A percentile compares a stretch with the other conserved stretches of the same genome.
These are phyloP conservation scores for Cardamine occulta DNA, from an alignment of 345 rosid species.

Conservation along the genomic window DNA sequence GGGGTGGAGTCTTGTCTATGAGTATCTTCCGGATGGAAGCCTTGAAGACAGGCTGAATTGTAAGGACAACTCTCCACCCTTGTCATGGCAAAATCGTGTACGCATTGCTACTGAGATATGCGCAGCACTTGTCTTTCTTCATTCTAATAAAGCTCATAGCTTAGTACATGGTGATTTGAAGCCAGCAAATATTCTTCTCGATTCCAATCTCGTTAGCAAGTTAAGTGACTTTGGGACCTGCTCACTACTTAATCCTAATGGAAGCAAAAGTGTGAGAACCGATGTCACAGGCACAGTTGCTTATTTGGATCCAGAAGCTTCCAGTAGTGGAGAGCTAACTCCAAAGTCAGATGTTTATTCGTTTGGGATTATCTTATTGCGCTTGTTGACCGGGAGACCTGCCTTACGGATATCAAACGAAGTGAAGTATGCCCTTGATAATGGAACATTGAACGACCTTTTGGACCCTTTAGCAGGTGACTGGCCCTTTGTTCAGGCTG, in stretches of 20 bases:
- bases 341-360: constrained; percentile 87
- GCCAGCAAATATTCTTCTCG: constrained; percentile 86
- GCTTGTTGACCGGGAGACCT: constrained; percentile 74
- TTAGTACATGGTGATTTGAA: constrained; percentile 90
- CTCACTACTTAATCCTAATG: constrained; percentile 48
- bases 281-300: constrained; percentile 69
- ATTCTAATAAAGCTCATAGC: constrained; percentile 75
- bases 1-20: constrained; percentile 78
- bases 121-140: constrained; percentile 84
- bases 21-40: constrained; percentile 86
- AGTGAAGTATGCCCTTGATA: constrained; percentile 66
- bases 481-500: constrained; percentile 92
- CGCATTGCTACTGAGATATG: constrained; percentile 84
- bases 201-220: constrained; percentile 73
- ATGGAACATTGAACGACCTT: constrained; percentile 56
- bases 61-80: constrained; percentile 71
- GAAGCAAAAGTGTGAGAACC: constrained; percentile 55
- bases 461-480: constrained; percentile 95
- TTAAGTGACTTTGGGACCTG: constrained; percentile 88
- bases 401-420: constrained; percentile 70
- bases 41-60: constrained; percentile 92
- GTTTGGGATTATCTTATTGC: constrained; percentile 74
- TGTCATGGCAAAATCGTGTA: constrained; percentile 89
- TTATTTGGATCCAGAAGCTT: constrained; percentile 87
- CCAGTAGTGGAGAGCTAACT: constrained; percentile 72